Base-by-base conservation (phyloP, 2,329 filamentous ascomycete genomes). In the Aspergillus piperis region DNA sequence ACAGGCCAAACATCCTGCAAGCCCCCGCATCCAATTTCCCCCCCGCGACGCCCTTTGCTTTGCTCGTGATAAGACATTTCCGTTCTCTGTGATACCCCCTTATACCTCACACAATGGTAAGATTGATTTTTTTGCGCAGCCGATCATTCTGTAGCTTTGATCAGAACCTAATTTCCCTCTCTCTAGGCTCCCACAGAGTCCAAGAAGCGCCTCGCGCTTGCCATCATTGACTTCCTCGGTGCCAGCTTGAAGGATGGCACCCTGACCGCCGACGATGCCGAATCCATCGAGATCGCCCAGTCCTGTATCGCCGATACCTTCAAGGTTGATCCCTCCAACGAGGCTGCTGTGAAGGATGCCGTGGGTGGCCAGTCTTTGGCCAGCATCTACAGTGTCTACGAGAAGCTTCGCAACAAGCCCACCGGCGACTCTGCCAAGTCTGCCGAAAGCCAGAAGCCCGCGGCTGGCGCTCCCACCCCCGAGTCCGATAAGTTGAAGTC, bases 231-330 rank as follows among this genome's bases (percentile, higher is more conserved):
- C 81, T 99, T 96, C 83, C 89, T 99, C 63, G 86, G 86, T 70
- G 88, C 86, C 61, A 96, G 92, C 49, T 82, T 92, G 69, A 89
- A 87, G 64, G 95, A 99, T 76, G 95, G 95, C 71, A 96, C 92
- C 48, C 86, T 99, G 61, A 85, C 89, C 57, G 81, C 89, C 70
- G 95, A 98, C 70, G 94, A 99, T 77, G 87, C 89, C 68, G 95
- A 99, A 74, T 94, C 90, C 65, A 90, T 99, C 76, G 95, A 99
- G 75, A 89, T 99, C 55, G 95, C 95, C 67, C 85, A 90, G 75
- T 93, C 93, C 80, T 97, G 94, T 81, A 98, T 99, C 77, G 86
- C 89, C 68, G 94, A 98, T 76, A 90, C 90, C 68, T 99, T 98
- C 86, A 92, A 96, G 78, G 90, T 99, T 71, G 92, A 98, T 79